Evolutionary conservation across 352 stramenopile species (phyloP), one percentile per base, ranked within the genome.

Genomic region (Aphanomyces astaci): DNA sequence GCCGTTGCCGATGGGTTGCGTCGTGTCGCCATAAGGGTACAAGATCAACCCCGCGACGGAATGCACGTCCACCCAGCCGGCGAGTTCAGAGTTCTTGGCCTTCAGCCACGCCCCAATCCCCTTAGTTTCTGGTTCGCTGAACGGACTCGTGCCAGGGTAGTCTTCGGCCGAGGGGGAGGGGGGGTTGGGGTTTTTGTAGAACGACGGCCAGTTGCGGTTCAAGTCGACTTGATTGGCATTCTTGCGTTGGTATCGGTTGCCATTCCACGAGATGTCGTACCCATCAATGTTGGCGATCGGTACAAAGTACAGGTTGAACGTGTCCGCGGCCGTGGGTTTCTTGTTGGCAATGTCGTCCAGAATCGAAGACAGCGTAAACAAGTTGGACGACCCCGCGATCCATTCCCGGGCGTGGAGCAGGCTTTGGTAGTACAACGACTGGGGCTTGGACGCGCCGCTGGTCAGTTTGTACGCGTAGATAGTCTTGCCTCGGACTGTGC

Each of bases 221-320:
- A n/a, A n/a, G n/a, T n/a, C n/a, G n/a, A n/a, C n/a, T n/a, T n/a
- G n/a, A n/a, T 73, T 68, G n/a, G 70, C 77, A 57, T 76, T 92
- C 32, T 77, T 83, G 24, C 84, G 81, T 82, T 82, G 89, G 71
- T 86, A 82, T 9, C 84, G 77, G 45, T 89, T 75, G 0, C 69
- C 59, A 4, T 82, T 76, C 66, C 67, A 73, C 30, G 71, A 75
- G 66, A 75, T 76, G 28, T 36, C 39, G 64, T 74, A 78, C 63
- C 73, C 73, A 51, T 78, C 71, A 27, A 78, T 67, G 67, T 78
- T 78, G 56, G 76, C 63, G 63, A 78, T n/a, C n/a, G n/a, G n/a
- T n/a, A n/a, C n/a, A n/a, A n/a, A n/a, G n/a, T n/a, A n/a, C n/a
- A n/a, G n/a, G 66, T 77, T 70, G 64, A 72, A 73, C 46, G 59